Conservation (phyloP, 2,329 filamentous ascomycete species). For the Aspergillus ibericus region DNA sequence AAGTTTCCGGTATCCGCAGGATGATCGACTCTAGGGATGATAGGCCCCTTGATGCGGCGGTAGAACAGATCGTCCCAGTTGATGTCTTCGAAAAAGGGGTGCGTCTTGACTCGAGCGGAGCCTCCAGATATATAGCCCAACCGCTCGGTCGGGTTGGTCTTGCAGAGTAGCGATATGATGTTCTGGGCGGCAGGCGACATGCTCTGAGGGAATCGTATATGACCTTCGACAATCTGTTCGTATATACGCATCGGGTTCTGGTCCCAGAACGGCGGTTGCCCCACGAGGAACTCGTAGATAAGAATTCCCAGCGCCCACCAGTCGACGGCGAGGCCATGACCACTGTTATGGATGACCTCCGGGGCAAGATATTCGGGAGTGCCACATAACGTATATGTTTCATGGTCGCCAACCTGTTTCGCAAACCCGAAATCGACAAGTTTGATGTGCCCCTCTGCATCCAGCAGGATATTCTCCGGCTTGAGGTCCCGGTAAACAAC, state of each 20-base stretch:
- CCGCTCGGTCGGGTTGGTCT: conserved; percentile 62
- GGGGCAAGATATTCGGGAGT: conserved; percentile 68
- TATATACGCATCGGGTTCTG: conserved; percentile 70
- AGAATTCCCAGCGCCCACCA: conserved; percentile 70
- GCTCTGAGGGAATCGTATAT: conserved; percentile 59
- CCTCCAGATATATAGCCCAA: conserved; percentile 64
- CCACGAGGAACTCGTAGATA: conserved; percentile 67
- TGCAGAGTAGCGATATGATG: conserved; percentile 62
- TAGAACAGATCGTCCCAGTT: conserved; percentile 65
- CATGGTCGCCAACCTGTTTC: conserved; percentile 58
- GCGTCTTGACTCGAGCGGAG: conserved; percentile 58
- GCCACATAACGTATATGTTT: conserved; percentile 67
- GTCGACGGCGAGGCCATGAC: conserved; percentile 65
- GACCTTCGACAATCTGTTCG: conserved; percentile 66
- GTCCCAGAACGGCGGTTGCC: conserved; percentile 68
- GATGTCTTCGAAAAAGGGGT: conserved; percentile 62
- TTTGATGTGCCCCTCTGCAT: conserved; percentile 65
- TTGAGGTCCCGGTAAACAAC: conserved; percentile 67
- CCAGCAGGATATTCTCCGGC: conserved; percentile 66
- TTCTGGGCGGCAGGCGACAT: conserved; percentile 61
- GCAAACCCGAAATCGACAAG: conserved; percentile 69
- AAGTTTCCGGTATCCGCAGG: conserved; percentile 65
- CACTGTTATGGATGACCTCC: conserved; percentile 66
- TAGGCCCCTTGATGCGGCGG: conserved; percentile 60
- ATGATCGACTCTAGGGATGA: conserved; percentile 60